Percentiles rank a stretch among this genome's conserved stretches.
phyloP scores from a whole-genome alignment of 108 stramenopile species.

The Skeletonema potamos region DNA sequence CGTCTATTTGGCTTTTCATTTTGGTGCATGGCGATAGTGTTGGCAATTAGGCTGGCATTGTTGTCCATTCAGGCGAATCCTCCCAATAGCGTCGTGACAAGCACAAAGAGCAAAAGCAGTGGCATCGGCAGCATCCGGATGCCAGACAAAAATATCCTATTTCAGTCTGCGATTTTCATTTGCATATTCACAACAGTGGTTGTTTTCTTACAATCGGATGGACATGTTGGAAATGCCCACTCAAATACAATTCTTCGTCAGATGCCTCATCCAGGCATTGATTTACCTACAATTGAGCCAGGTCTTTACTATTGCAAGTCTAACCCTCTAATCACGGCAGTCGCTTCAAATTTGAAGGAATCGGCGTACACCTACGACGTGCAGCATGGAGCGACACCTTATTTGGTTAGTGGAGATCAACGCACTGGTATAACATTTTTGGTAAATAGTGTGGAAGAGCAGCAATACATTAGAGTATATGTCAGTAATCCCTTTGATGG shows the following conservation, averaged over 20 bases:
- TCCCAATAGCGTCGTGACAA: neutral
- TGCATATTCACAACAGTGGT: conserved; percentile 20
- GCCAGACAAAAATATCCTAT: conserved; percentile 1
- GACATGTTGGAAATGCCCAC: conserved; percentile 9
- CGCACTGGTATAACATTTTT: conserved; percentile 84
- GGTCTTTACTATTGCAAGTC: conserved; percentile 63
- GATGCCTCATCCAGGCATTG: conserved; percentile 29
- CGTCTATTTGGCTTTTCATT: conserved; percentile 46
- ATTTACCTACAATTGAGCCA: conserved; percentile 47
- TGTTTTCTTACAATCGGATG: conserved; percentile 24
- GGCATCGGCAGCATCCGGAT: neutral
- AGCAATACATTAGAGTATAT: conserved; percentile 61
- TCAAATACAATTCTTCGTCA: conserved; percentile 1
- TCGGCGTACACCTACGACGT: conserved; percentile 49
- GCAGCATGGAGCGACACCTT: conserved; percentile 64
- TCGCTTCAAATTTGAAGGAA: conserved; percentile 66
- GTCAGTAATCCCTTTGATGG: conserved; percentile 46
- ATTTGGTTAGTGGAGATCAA: conserved; percentile 81
- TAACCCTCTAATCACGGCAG: conserved; percentile 48
- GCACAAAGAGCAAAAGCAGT: neutral
- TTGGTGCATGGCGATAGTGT: conserved; percentile 29
- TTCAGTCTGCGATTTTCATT: conserved; percentile 16
- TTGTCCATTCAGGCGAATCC: neutral
- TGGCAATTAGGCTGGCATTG: conserved; percentile 32
- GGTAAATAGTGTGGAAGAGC: conserved; percentile 44